Evolutionary conservation across 2,329 filamentous ascomycete species (phyloP), one percentile per base, ranked within the genome.

Genomic region (Xylariaceae sp.): DNA sequence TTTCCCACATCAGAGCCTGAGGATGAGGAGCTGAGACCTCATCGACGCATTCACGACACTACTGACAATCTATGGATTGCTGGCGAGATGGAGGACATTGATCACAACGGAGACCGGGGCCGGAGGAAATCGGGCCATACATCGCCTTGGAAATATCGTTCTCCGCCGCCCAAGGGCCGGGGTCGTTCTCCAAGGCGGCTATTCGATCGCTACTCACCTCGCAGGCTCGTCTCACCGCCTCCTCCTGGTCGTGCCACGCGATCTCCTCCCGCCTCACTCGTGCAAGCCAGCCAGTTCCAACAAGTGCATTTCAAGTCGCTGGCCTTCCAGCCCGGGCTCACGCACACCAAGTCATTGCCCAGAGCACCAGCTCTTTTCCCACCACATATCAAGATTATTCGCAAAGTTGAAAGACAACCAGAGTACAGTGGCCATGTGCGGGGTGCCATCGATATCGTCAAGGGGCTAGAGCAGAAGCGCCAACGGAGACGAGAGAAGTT

Each of bases 361-460:
- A 81, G 86, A 36, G 81, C 81, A 3, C 79, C 84, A 3, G 85
- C 83, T 50, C 74, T 83, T 45, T 85, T 86, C 59, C 77, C 70
- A 24, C 68, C 73, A 31, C 59, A 68, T 52, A 65, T 70, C 53
- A 63, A 71, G 46, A 54, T 58, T 48, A 63, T 69, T 36, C 55
- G 65, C 37, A 47, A 60, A 47, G 16, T 40, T 26, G 38, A 62
- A 36, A 63, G 62, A 39, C 34, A 51, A 9, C 35, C 56, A 35
- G 40, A 55, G 52, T 48, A 55, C 9, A 49, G 47, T 35, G 67
- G 78, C 29, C 88, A 92, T 48, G 76, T 87, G 8, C 85, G 92
- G 47, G 88, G 88, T n/a, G 89, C 92, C 24, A 94, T 98, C 51
- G 92, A 97, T 63, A 98, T 96, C 46, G 86, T 96, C 64, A 94